A percentile compares a stretch with the other conserved stretches of the same genome.
These are phyloP conservation scores for Hymenochaete sp. DNA, from an alignment of 1,284 basidiomycete species.

Conservation along the genomic window DNA sequence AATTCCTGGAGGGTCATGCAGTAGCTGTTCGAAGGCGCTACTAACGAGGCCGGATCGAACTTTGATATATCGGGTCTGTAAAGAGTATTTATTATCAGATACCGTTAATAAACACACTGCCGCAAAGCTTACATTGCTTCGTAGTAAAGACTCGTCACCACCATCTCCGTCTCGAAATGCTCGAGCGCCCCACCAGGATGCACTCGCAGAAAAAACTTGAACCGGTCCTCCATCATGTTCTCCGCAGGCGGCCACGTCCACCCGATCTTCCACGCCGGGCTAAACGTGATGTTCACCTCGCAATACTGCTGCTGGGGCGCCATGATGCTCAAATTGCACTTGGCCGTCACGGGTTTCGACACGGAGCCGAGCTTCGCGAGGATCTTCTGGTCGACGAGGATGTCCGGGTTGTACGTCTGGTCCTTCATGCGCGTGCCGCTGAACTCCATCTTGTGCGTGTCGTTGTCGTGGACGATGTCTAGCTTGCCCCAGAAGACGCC, in stretches of 20 bases:
- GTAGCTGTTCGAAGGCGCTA: slow-evolving; percentile 68
- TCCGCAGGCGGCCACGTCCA: slow-evolving; percentile 71
- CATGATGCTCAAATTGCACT: slow-evolving; percentile 63
- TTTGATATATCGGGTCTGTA: slow-evolving; percentile 13
- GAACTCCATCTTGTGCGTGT: slow-evolving; percentile 71
- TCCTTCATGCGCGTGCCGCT: slow-evolving; percentile 61
- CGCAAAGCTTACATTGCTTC: slow-evolving; percentile 22
- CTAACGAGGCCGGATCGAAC: slow-evolving; percentile 23
- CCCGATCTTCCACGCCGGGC: slow-evolving; percentile 60
- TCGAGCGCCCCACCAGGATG: slow-evolving; percentile 36
- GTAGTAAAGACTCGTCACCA: slow-evolving; percentile 25
- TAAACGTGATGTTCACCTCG: slow-evolving; percentile 61
- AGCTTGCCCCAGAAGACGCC: slow-evolving; percentile 80
- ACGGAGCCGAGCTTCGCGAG: slow-evolving; percentile 65
- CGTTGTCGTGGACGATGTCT: slow-evolving; percentile 65
- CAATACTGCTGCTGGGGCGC: slow-evolving; percentile 65
- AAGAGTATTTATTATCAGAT: background rate
- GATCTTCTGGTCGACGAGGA: slow-evolving; percentile 64
- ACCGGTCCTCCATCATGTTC: slow-evolving; percentile 51
- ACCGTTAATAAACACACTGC: background rate
- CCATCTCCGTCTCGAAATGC: slow-evolving; percentile 23
- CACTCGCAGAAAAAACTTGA: slow-evolving; percentile 71
- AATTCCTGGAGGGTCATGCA: slow-evolving; percentile 74
- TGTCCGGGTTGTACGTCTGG: slow-evolving; percentile 52
- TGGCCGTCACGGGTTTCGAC: slow-evolving; percentile 61